Evolutionary conservation across 1,139 yeast genomes (phyloP), one percentile per base, ranked within the genome.

Genomic region (Debaryomycetaceae sp.): DNA sequence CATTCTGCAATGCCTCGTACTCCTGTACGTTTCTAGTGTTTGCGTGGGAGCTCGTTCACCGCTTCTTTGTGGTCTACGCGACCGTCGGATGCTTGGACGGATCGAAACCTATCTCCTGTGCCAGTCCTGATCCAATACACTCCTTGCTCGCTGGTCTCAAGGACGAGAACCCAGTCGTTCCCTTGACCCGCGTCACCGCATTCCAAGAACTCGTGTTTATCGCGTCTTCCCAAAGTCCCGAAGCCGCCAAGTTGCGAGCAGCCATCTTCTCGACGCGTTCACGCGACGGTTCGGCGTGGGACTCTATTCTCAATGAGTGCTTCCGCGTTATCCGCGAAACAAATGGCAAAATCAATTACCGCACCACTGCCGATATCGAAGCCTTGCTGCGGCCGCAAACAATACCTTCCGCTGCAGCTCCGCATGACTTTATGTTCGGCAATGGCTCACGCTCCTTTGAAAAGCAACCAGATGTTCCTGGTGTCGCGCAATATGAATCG

Each of bases 11-110:
- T 6, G 14, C 14, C n/a, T 13, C 12, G 8, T 18, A 18, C 10
- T 51, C 57, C 27, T 39, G 68, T 5, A 41, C 62, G 2, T 48
- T 59, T 25, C 41, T 62, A 2, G 40, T 65, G 4, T 41, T 66
- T 25, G 43, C 62, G 14, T 80, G 86, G 81, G 86, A 78, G 40
- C 35, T 72, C 8, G 53, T 72, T 21, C 79, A 81, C 49, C 67
- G 71, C 34, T 58, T 75, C 2, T 86, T 75, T 46, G 62, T 73
- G 37, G 77, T 85, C 4, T 87, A 83, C 50, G 68, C 87, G 45
- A 68, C 86, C 6, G 68, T 82, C 36, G 95, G 96, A 0, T 90
- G 97, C 39, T 52, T 80, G 29, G 85, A 80, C 43, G 74, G 83
- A 21, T 77, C 77, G 16, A 74, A 73, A 33, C 74, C 82, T 14